phyloP scores from a whole-genome alignment of 306 rosid species.

The Pyrus betulifolia region DNA sequence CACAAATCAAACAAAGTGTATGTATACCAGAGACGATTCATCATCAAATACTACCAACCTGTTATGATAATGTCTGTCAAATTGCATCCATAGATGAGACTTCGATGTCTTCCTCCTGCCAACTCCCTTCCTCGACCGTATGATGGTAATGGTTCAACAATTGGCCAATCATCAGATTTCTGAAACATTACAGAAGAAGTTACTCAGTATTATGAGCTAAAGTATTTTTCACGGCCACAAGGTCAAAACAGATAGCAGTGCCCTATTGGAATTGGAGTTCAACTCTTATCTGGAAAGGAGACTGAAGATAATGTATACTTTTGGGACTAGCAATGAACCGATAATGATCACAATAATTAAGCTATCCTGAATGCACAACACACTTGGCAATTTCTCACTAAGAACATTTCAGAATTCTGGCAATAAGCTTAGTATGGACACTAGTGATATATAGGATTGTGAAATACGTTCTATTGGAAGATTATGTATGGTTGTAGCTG shows the following conservation, averaged over 20 bases:
- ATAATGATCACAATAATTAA: not conserved
- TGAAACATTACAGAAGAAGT: conserved; percentile 26
- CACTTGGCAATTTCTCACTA: not conserved
- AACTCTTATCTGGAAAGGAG: not conserved
- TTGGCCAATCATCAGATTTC: conserved; percentile 65
- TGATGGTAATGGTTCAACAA: conserved; percentile 73
- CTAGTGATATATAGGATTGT: too few species aligned
- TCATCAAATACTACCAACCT: conserved; percentile 36
- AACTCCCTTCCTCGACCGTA: conserved; percentile 92
- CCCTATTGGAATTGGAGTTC: not conserved
- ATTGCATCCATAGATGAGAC: conserved; percentile 65
- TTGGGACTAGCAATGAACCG: not conserved
- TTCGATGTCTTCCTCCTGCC: conserved; percentile 69
- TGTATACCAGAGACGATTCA: not conserved
- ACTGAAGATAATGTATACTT: not conserved
- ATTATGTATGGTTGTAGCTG: too few species aligned
- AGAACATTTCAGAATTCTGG: not conserved
- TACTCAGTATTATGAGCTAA: conserved; percentile 7
- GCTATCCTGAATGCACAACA: not conserved
- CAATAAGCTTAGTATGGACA: not conserved
- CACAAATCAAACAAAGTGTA: conserved; percentile 14
- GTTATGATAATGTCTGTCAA: conserved; percentile 75
- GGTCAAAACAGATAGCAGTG: not conserved
- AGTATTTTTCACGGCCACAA: conserved; percentile 14
- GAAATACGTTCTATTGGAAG: too few species aligned